phyloP scores from a whole-genome alignment of 306 rosid species.

The Mucuna pruriens region DNA sequence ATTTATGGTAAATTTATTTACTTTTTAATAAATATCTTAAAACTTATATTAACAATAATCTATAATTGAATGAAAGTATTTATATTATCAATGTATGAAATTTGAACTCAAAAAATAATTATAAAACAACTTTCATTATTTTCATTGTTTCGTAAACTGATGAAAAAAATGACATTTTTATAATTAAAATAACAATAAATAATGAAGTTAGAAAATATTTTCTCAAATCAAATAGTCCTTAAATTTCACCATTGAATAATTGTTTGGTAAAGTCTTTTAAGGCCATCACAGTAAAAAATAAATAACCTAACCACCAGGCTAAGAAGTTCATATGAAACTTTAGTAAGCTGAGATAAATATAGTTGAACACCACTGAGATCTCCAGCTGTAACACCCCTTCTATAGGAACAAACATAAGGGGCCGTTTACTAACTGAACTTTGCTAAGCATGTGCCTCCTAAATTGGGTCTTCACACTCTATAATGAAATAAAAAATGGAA shows the following conservation, averaged over 20 bases:
- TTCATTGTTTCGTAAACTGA: not conserved
- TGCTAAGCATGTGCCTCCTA: constrained; percentile 18
- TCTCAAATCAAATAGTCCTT: not conserved
- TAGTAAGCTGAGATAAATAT: not conserved
- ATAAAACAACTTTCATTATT: too few relatives aligned
- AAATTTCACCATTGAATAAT: not conserved
- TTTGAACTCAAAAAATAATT: too few relatives aligned
- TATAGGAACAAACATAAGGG: not conserved
- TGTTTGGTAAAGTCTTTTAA: constrained; percentile 19
- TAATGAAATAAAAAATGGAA: constrained; percentile 19
- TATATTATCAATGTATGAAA: too few relatives aligned
- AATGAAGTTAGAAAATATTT: not conserved
- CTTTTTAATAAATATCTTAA: too few relatives aligned
- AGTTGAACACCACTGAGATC: not conserved
- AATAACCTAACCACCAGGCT: not conserved
- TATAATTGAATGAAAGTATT: too few relatives aligned
- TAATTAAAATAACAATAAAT: not conserved
- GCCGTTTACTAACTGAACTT: not conserved
- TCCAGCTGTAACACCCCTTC: constrained; percentile 14
- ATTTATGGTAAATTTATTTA: too few relatives aligned
- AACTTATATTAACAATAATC: too few relatives aligned
- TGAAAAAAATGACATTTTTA: not conserved
- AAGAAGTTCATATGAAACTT: not conserved
- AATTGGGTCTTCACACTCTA: not conserved
- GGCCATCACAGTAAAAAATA: not conserved